Base-by-base conservation (phyloP, 1,139 yeast species). In the Candida sp. region DNA sequence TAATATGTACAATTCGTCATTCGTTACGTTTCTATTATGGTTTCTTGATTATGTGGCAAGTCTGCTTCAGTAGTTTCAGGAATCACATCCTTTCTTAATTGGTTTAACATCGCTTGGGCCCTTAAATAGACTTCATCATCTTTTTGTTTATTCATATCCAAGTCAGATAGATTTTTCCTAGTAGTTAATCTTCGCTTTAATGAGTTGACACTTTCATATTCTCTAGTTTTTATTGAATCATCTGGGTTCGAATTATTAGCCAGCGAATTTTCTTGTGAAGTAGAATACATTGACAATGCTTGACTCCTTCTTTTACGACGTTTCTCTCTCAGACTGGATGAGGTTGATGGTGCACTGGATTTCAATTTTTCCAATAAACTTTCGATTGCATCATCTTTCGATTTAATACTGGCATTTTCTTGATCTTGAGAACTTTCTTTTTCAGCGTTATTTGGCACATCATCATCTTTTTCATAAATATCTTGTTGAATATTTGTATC, bases 81-180 rank as follows among this genome's bases (percentile, higher is more conserved):
- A 30, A 30, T 12, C 33, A 30, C 9, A 4, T 38, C 41, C 12
- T 34, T 33, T 33, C 77, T 49, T 23, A 73, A 55, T 42, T 68
- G 68, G 41, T 60, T 62, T 45, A 73, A 61, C 77, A 73, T 72
- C 0, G 66, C 65, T 45, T 70, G 76, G 1, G 78, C 76, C 43
- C 79, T 49, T 35, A 64, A 54, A 61, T 70, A 57, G 2, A 57
- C 55, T 45, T 58, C 60, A 51, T 62, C 73, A 21, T 58, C 49
- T 45, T 51, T 59, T 23, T 49, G 43, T 27, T 52, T 52, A 12
- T 43, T 39, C 25, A 50, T 45, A 8, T 43, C 49, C 5, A 38
- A 48, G 4, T 47, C 51, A 3, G 46, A 42, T 30, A 57, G 57
- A 41, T 51, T 56, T 49, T 58, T 63, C 45, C 78, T 54, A 5